Conservation (phyloP, 768 basidiomycete species). For the Psilocybe cubensis region DNA sequence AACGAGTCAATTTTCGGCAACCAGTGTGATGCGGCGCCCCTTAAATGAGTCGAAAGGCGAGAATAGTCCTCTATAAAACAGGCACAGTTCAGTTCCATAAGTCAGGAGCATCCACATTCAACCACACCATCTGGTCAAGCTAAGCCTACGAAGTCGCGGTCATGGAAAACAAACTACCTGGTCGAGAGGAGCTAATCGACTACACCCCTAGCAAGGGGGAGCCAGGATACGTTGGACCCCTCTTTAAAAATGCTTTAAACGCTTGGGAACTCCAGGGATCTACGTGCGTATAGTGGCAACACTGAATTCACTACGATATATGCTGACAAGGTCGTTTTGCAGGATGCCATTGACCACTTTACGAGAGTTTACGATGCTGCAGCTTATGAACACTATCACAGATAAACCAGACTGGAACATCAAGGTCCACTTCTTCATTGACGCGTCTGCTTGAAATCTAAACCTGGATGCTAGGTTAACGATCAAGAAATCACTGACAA, state of each 20-base stretch:
- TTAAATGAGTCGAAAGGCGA: too few species aligned
- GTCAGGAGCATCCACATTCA: too few species aligned
- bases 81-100: too few species aligned
- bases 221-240: too few species aligned
- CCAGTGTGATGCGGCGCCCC: too few species aligned
- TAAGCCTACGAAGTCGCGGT: too few species aligned
- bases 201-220: too few species aligned
- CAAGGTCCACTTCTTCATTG: constrained; percentile 24
- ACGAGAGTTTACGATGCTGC: constrained; percentile 37
- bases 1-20: too few species aligned
- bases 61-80: too few species aligned
- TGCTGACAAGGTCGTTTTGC: neutral
- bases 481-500: constrained; percentile 25
- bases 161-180: too few species aligned
- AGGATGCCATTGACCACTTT: constrained; percentile 27
- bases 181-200: too few species aligned
- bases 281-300: neutral
- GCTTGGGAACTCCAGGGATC: neutral
- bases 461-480: constrained; percentile 17
- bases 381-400: constrained; percentile 37
- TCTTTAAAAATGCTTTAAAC: neutral
- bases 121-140: too few species aligned
- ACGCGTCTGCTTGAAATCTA: neutral
- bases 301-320: neutral
- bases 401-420: constrained; percentile 37